phyloP scores from a whole-genome alignment of 208 protist genomes.

The Vickermania ingenoplastis region DNA sequence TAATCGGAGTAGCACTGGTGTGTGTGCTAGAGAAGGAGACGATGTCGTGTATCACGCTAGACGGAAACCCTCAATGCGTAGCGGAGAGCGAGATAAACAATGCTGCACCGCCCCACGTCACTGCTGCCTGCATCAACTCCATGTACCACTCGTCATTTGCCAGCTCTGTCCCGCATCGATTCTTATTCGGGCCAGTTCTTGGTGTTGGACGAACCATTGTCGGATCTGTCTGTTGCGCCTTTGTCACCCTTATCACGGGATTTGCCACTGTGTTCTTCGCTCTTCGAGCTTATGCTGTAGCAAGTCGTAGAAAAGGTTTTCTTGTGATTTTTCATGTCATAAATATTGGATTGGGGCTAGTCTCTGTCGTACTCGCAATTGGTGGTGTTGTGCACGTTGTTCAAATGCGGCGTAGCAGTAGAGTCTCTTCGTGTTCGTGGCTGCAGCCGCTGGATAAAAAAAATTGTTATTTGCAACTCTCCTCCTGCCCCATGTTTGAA shows the following conservation, averaged over 20 bases:
- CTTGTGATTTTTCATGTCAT: slow-evolving; percentile 27
- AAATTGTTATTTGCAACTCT: background rate
- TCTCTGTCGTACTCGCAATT: background rate
- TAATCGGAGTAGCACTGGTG: slow-evolving; percentile 33
- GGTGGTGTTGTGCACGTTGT: background rate
- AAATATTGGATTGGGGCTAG: slow-evolving; percentile 27
- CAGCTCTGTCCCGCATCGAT: background rate
- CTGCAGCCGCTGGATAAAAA: background rate
- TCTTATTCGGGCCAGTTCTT: slow-evolving; percentile 20
- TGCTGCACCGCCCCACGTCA: background rate
- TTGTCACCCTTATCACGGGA: slow-evolving; percentile 17
- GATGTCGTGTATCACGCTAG: slow-evolving; percentile 13
- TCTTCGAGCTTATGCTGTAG: slow-evolving; percentile 31
- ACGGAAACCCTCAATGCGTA: background rate
- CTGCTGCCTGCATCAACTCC: background rate
- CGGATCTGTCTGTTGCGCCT: slow-evolving; percentile 29
- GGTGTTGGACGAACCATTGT: slow-evolving; percentile 30
- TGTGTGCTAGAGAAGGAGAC: slow-evolving; percentile 10
- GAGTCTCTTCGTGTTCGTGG: background rate
- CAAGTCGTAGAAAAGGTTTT: slow-evolving; percentile 30
- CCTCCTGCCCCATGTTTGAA: background rate
- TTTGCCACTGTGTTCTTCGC: slow-evolving; percentile 47
- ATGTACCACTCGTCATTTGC: background rate
- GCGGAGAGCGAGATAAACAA: background rate
- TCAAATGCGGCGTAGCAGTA: background rate